Percentiles rank a stretch among this genome's conserved stretches.
These are phyloP conservation scores for Stagonosporopsis tanaceti DNA, from an alignment of 2,329 filamentous ascomycete genomes.

Conservation along the genomic window DNA sequence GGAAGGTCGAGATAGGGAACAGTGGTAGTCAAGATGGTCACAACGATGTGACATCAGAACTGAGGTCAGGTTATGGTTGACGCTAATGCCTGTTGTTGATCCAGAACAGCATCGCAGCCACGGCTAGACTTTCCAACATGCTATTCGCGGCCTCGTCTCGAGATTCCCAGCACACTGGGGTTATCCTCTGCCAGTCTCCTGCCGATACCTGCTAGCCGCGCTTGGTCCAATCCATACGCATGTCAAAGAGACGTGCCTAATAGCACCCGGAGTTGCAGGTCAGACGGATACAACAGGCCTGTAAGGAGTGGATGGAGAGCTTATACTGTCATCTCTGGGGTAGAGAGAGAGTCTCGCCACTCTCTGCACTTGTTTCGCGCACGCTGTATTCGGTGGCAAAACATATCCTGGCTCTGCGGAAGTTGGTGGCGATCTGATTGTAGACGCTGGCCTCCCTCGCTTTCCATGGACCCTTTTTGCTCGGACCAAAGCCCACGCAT, in stretches of 20 bases:
- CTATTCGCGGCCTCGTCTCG: neutral
- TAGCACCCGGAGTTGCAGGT: too few species aligned
- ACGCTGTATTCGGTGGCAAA: neutral
- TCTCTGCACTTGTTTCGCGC: neutral
- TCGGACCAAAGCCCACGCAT: neutral
- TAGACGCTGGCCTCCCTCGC: neutral
- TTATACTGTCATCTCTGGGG: neutral
- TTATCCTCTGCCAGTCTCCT: neutral
- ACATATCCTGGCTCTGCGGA: neutral
- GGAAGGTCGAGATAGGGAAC: too few species aligned
- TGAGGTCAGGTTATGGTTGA: conserved; percentile 9
- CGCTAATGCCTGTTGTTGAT: conserved; percentile 11
- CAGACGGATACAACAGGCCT: neutral
- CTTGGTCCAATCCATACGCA: neutral
- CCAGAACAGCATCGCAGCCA: conserved; percentile 2
- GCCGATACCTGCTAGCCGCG: neutral
- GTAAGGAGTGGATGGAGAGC: neutral
- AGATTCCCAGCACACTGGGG: neutral
- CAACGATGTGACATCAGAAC: neutral
- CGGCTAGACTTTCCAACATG: conserved; percentile 1
- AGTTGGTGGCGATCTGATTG: neutral
- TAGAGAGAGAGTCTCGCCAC: neutral
- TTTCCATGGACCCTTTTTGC: neutral
- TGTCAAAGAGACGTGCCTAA: neutral
- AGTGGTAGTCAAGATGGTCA: neutral